These are phyloP conservation scores for Gossypium raimondii DNA, from an alignment of 345 rosid genomes.

Conservation along the genomic window DNA sequence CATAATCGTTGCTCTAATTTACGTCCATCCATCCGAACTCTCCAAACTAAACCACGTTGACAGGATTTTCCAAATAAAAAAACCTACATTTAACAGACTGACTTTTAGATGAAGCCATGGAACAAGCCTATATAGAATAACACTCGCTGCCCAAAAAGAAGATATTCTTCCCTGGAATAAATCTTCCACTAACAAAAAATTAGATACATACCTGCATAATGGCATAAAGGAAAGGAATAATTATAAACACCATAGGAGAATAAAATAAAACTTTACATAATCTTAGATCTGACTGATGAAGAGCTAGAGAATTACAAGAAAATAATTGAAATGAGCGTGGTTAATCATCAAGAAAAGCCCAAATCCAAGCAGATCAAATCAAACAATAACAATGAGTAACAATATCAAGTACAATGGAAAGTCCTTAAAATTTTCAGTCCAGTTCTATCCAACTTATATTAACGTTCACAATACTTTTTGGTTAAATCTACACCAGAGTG, in stretches of 20 bases:
- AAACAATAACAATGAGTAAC: constrained; percentile 25
- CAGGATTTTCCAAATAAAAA: constrained; percentile 23
- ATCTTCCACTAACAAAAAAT: constrained; percentile 54
- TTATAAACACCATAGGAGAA: constrained; percentile 19
- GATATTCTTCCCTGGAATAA: constrained; percentile 47
- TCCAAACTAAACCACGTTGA: constrained; percentile 58
- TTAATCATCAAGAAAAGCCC: constrained; percentile 28
- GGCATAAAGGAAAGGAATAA: constrained; percentile 39
- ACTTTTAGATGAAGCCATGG: constrained; percentile 27
- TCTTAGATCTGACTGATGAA: constrained; percentile 40
- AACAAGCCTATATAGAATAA: constrained; percentile 16
- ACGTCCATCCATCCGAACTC: constrained; percentile 72
- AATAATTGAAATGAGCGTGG: constrained; percentile 22
- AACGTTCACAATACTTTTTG: constrained; percentile 22
- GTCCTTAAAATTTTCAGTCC: constrained; percentile 27
- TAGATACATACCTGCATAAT: constrained; percentile 42
- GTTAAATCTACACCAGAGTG: constrained; percentile 10
- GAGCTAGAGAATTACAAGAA: constrained; percentile 27
- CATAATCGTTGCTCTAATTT: constrained; percentile 39
- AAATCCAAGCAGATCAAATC: constrained; percentile 41
- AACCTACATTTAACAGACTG: constrained; percentile 31
- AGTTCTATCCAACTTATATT: constrained; percentile 29
- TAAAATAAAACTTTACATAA: constrained; percentile 47
- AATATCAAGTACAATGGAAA: constrained; percentile 23
- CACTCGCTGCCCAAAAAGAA: constrained; percentile 37